Evolutionary conservation across 2,329 filamentous ascomycete genomes (phyloP), one percentile per base, ranked within the genome.

Genomic region (Anthostomella pinea): DNA sequence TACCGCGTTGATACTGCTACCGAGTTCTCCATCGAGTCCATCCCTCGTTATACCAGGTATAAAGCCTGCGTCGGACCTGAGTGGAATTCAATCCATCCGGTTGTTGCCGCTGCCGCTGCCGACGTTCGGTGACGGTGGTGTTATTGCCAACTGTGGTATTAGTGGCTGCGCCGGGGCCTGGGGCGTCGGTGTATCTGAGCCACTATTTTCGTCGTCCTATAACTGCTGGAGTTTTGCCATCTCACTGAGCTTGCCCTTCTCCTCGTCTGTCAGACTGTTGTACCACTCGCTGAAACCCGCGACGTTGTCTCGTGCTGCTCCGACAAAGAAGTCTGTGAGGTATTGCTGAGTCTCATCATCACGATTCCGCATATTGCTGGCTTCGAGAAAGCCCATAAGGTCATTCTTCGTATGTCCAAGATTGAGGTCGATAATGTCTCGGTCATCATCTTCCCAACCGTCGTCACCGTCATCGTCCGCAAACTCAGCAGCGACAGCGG

Each of bases 261-360:
- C 77, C 15, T 75, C 70, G 4, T 72, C 69, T n/a, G 64, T 70
- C 27, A 81, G 57, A 61, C 73, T 64, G 38, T 61, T 66, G 52
- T 75, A 80, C 75, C 75, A 79, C 11, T 71, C 63, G 52, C 72
- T 67, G 60, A 80, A 81, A 38, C 67, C 69, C 33, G 71, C 71
- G 28, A 72, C 63, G 48, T 80, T 75, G 40, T 79, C 75, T n/a
- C 64, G 68, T 8, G 70, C 74, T 8, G 73, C 74, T 9, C 62
- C 57, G 31, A 82, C 60, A 66, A 96, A 96, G 67, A 95, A 96
- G 10, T 90, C 80, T 1, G 80, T 74, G 30, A 97, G 69, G 60
- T 88, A 95, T 4, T 76, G 78, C 59, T 95, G 87, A 6, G 90
- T 95, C 70, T 95, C 89, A 57, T 96, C 88, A 58, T 97, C 91